Evolutionary conservation across 768 basidiomycete species (phyloP), one percentile per base, ranked within the genome.

Genomic region (Cystobasidium ongulense): DNA sequence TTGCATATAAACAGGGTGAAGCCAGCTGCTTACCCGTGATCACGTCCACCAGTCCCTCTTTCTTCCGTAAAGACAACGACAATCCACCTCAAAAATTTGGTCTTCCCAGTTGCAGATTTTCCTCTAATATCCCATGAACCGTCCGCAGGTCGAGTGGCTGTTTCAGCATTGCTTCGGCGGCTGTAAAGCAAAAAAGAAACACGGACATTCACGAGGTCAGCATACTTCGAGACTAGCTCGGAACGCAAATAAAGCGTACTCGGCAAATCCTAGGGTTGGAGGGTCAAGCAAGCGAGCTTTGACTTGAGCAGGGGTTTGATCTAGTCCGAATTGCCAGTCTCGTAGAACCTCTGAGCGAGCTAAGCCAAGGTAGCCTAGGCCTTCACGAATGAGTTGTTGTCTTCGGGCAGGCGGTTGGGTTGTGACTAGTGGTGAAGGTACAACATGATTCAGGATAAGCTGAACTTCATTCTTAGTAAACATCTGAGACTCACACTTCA

Each of bases 21-120:
- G 1, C 23, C 13, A 64, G 35, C 18, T 8, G 33, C 68, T 59
- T 52, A 71, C 68, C 68, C 68, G 5, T 29, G 54, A 21, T 71
- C 33, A 25, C 68, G 33, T 3, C 36, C 50, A 33, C 68, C 68
- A 36, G 33, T 31, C 7, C 52, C 70, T 7, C 33, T 1, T 36
- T 75, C 74, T 54, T 59, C 38, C 39, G 25, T 46, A 52, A 75
- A 75, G 70, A 75, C 74, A 31, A 75, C 43, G n/a, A 75, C 74
- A 1, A 71, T 27, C 74, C 74, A 75, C 38, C 66, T 53, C 27
- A 41, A 5, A 27, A 75, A 8, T n/a, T 18, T 46, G 29, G 43
- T 66, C 3, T 59, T 36, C 29, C 29, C 23, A 31, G 41, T 61
- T 18, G 38, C 57, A 11, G 38, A 5, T 54, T 71, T 71, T 15